A percentile compares a stretch with the other conserved stretches of the same genome.
phyloP scores from a whole-genome alignment of 2,329 filamentous ascomycete genomes.

The Fusarium gaditjirri region DNA sequence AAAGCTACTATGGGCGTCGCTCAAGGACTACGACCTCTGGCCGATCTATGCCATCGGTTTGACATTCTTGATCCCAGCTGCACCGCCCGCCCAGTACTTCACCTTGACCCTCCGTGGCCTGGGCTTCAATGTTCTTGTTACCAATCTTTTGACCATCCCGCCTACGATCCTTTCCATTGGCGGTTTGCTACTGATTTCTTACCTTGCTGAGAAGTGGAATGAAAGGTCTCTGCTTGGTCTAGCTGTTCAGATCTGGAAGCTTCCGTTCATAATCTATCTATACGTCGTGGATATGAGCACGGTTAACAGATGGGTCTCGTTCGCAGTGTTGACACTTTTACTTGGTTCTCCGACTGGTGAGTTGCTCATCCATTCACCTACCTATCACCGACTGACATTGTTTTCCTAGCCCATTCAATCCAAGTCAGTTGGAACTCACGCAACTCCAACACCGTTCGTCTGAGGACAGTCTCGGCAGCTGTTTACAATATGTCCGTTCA shows the following conservation, averaged over 20 bases:
- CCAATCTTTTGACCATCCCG: background rate
- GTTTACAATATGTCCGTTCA: background rate
- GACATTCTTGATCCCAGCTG: background rate
- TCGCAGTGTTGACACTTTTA: background rate
- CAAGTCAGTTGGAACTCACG: background rate
- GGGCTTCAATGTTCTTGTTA: background rate
- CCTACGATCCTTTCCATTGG: background rate
- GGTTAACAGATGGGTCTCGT: background rate
- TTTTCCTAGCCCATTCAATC: background rate
- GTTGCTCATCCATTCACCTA: rapidly evolving
- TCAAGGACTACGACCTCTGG: background rate
- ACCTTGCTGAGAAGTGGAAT: background rate
- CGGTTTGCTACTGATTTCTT: background rate
- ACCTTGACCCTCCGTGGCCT: background rate
- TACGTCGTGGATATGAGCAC: background rate
- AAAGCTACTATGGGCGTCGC: background rate
- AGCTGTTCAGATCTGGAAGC: background rate
- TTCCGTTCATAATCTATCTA: background rate
- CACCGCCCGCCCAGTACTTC: background rate
- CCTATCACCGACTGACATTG: rapidly evolving
- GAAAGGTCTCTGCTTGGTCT: background rate
- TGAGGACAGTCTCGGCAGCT: background rate
- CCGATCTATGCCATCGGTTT: background rate
- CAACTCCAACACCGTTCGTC: background rate
- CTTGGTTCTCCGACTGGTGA: background rate